phyloP scores from a whole-genome alignment of 1,139 yeast genomes.

The Taphrina deformans region DNA sequence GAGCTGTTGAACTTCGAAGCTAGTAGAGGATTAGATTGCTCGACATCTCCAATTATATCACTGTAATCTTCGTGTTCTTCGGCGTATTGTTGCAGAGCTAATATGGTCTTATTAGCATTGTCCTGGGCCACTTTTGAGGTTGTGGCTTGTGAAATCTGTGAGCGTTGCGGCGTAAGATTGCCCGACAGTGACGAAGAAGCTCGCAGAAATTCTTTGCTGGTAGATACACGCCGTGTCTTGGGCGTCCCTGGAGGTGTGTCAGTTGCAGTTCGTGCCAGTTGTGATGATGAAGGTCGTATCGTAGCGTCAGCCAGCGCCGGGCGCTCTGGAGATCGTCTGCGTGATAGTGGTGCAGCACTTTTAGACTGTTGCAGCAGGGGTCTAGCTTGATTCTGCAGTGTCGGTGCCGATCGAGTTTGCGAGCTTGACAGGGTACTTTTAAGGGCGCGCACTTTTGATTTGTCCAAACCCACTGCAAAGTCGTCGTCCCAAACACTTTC shows the following conservation, averaged over 20 bases:
- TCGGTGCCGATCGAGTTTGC: not conserved
- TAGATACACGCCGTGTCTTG: not conserved
- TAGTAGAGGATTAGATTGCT: not conserved
- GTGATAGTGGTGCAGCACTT: not conserved
- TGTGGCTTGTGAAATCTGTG: not conserved
- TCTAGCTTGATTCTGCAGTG: not conserved
- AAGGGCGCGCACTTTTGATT: not conserved
- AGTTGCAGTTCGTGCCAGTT: not conserved
- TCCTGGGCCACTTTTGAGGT: not conserved
- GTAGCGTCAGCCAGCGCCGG: not conserved
- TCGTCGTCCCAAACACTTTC: conserved; percentile 38
- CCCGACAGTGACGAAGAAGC: not conserved
- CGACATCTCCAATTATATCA: conserved; percentile 20
- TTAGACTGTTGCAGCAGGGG: not conserved
- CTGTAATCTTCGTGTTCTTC: conserved; percentile 29
- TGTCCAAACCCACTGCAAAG: conserved; percentile 20
- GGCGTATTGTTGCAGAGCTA: conserved; percentile 5
- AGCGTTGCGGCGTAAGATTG: not conserved
- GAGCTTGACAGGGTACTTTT: not conserved
- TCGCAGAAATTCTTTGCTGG: not conserved
- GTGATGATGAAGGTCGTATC: conserved; percentile 11
- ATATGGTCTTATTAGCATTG: not conserved
- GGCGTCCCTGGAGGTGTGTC: conserved; percentile 12
- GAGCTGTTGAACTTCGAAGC: not conserved
- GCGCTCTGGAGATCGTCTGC: conserved; percentile 10